Evolutionary conservation across 2,329 filamentous ascomycete species (phyloP).

Genomic region (Cercospora zeae-maydis): DNA sequence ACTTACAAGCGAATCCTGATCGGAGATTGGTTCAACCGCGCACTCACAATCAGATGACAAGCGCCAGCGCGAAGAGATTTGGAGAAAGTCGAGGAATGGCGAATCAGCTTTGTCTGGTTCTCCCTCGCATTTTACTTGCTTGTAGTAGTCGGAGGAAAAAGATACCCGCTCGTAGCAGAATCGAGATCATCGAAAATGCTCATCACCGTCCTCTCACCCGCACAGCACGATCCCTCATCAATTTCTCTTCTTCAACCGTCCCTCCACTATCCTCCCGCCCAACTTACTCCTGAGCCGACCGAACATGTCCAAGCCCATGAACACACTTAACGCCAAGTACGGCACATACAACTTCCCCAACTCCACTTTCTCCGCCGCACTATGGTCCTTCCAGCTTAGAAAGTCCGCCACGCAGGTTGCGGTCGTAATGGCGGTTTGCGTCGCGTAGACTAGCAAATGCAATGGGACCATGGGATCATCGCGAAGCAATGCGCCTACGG

Average conservation of each 20-base stretch:
- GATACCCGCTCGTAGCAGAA: neutral
- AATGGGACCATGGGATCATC: conserved; percentile 58
- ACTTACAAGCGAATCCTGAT: neutral
- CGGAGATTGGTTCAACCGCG: neutral
- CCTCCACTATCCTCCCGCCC: conserved; percentile 8
- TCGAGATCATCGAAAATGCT: neutral
- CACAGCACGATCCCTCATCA: neutral
- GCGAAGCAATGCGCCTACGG: conserved; percentile 52
- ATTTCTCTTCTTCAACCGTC: conserved; percentile 13
- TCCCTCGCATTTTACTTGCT: neutral
- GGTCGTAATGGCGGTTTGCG: conserved; percentile 60
- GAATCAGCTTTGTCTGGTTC: neutral
- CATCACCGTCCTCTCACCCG: neutral
- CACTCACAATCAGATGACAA: neutral
- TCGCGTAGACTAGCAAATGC: conserved; percentile 57
- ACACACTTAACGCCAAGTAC: conserved; percentile 54
- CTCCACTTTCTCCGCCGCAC: conserved; percentile 46
- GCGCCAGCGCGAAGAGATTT: neutral
- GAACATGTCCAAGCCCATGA: conserved; percentile 45
- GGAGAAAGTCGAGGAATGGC: neutral
- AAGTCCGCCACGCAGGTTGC: conserved; percentile 61
- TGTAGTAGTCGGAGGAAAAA: neutral
- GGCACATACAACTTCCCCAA: conserved; percentile 55
- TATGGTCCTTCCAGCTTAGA: conserved; percentile 52
- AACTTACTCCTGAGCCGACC: conserved; percentile 6